phyloP scores from a whole-genome alignment of 768 basidiomycete genomes.

The Lactarius akahatsu region DNA sequence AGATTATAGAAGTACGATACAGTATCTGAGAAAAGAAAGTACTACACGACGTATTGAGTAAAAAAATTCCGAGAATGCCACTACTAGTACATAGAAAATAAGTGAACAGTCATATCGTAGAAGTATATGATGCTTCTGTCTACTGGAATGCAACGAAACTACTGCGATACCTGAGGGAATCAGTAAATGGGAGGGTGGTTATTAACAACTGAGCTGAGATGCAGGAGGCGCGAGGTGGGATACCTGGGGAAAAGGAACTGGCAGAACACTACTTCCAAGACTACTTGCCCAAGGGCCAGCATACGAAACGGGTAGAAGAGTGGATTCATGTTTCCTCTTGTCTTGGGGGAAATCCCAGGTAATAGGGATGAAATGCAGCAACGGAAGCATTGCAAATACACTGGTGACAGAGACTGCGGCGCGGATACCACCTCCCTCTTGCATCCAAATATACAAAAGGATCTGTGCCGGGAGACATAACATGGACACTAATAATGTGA shows the following conservation, averaged over 20 bases:
- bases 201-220: neutral
- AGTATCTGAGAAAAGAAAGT: neutral
- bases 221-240: neutral
- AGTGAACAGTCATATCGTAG: neutral
- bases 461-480: conserved; percentile 21
- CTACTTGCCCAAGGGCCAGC: neutral
- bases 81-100: conserved; percentile 2
- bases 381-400: conserved; percentile 22
- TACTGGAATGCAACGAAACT: neutral
- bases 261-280: neutral
- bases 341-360: neutral
- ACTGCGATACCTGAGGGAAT: neutral
- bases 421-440: neutral
- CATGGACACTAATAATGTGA: conserved; percentile 18
- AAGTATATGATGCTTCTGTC: neutral
- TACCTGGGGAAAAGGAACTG: neutral
- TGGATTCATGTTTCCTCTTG: neutral
- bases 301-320: neutral
- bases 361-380: conserved; percentile 23
- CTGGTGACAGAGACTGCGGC: conserved; percentile 7
- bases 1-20: neutral
- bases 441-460: conserved; percentile 24
- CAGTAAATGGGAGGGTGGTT: neutral
- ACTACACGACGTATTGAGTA: neutral
- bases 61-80: too few species aligned